These are phyloP conservation scores for Breynia disticha DNA, from an alignment of 441 rosid species.

Conservation along the genomic window DNA sequence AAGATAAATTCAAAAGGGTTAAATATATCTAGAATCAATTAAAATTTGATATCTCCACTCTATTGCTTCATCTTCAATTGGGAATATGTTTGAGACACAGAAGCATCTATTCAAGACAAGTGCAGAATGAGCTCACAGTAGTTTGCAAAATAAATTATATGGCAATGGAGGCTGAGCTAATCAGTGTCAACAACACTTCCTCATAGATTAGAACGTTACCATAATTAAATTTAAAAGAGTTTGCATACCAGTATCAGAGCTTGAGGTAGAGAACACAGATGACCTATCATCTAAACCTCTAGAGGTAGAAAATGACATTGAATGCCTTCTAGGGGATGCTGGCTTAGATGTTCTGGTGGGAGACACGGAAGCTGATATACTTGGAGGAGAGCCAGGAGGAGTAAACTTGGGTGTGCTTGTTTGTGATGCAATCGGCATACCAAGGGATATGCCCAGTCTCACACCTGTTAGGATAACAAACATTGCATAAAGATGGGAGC, in stretches of 20 bases:
- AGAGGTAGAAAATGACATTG: constrained; percentile 62
- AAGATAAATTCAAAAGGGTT: too few relatives aligned
- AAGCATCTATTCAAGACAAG: too few relatives aligned
- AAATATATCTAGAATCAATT: too few relatives aligned
- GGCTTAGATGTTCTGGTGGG: constrained; percentile 68
- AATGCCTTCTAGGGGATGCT: constrained; percentile 57
- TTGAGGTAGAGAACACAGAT: constrained; percentile 34
- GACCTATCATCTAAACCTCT: constrained; percentile 73
- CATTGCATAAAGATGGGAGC: constrained; percentile 3
- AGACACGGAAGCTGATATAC: constrained; percentile 56
- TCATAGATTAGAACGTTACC: too few relatives aligned
- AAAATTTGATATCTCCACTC: too few relatives aligned
- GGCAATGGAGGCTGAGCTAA: too few relatives aligned
- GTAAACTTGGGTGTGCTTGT: constrained; percentile 61
- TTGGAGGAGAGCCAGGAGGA: constrained; percentile 81
- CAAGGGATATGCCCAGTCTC: constrained; percentile 34
- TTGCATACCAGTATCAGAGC: constrained; percentile 50
- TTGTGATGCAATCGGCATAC: constrained; percentile 43
- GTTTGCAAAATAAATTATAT: too few relatives aligned
- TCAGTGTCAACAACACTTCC: too few relatives aligned
- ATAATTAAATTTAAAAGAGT: constrained; percentile 6
- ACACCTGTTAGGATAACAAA: constrained; percentile 28
- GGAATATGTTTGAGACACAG: too few relatives aligned
- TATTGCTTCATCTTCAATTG: too few relatives aligned
- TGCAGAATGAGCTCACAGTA: too few relatives aligned